Conservation (phyloP, 352 stramenopile genomes). For the Pythium dissotocum region DNA sequence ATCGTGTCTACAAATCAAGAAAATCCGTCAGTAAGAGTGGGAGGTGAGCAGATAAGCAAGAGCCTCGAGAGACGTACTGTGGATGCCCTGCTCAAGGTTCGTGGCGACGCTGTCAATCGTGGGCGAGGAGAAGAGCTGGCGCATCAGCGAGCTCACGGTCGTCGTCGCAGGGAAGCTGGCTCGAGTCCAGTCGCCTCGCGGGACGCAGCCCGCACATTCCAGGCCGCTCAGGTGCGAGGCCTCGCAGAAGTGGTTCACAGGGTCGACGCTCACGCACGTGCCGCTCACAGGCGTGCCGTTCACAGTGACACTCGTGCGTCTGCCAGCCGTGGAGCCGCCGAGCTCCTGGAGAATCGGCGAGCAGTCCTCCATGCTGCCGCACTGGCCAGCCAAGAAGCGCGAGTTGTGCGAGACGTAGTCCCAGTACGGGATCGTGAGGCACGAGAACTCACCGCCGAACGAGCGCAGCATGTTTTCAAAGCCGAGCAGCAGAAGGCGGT, state of each 20-base stretch:
- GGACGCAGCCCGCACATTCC: conserved; percentile 62
- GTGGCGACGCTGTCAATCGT: conserved; percentile 66
- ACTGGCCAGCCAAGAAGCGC: conserved; percentile 58
- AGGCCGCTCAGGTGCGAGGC: conserved; percentile 39
- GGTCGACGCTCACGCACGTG: conserved; percentile 48
- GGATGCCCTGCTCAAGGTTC: conserved; percentile 73
- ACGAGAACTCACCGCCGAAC: conserved; percentile 79
- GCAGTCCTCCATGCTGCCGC: conserved; percentile 73
- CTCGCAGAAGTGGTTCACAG: conserved; percentile 81
- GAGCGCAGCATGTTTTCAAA: conserved; percentile 88
- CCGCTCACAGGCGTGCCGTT: conserved; percentile 67
- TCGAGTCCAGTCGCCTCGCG: conserved; percentile 60
- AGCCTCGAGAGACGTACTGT: conserved; percentile 51
- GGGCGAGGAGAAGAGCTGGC: conserved; percentile 64
- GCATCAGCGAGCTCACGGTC: conserved; percentile 71
- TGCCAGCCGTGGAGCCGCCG: conserved; percentile 51
- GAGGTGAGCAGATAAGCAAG: neutral
- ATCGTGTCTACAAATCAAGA: conserved; percentile 59
- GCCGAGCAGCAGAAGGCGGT: conserved; percentile 72
- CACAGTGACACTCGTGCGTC: conserved; percentile 45
- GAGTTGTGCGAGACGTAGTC: conserved; percentile 87
- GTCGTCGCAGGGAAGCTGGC: conserved; percentile 64
- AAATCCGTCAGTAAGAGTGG: neutral
- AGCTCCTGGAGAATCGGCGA: conserved; percentile 70
- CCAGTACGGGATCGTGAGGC: conserved; percentile 86